phyloP scores from a whole-genome alignment of 1,284 basidiomycete genomes.

The Volvariella surrecta region DNA sequence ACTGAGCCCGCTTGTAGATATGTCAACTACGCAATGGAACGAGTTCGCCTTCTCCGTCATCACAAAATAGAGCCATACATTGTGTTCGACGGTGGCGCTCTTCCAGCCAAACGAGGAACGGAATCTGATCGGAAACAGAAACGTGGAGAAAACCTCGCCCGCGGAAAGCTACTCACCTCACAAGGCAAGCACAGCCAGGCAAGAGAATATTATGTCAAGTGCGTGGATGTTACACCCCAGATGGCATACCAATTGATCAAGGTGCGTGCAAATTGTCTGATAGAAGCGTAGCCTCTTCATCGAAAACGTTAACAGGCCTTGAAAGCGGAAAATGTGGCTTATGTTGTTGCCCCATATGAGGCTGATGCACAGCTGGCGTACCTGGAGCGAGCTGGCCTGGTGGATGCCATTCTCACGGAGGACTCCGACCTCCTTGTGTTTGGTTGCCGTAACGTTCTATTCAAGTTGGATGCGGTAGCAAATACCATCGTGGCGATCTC shows the following conservation, averaged over 20 bases:
- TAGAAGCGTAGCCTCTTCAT: no score
- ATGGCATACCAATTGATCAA: conserved; percentile 99
- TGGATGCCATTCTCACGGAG: conserved; percentile 94
- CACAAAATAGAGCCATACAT: conserved; percentile 84
- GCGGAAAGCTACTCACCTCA: conserved; percentile 64
- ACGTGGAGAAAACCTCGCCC: conserved; percentile 58
- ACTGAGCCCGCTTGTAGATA: conserved; percentile 46
- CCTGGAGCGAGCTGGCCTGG: conserved; percentile 76
- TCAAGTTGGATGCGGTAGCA: conserved; percentile 76
- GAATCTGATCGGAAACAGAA: conserved; percentile 75
- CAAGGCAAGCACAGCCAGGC: conserved; percentile 80
- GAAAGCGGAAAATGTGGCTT: conserved; percentile 69
- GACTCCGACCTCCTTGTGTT: conserved; percentile 98
- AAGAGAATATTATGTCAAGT: conserved; percentile 84
- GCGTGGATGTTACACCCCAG: conserved; percentile 92
- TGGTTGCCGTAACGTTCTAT: conserved; percentile 81
- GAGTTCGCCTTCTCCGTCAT: conserved; percentile 80
- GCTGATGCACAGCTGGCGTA: conserved; percentile 97
- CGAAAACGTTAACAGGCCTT: conserved; percentile 50
- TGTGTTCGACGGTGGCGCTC: conserved; percentile 94
- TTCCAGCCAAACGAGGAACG: conserved; percentile 91
- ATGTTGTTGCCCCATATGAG: conserved; percentile 97
- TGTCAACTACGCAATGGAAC: conserved; percentile 94
- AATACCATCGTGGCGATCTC: conserved; percentile 76
- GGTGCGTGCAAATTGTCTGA: conserved; percentile 30